Evolutionary conservation across 805 yeast genomes (phyloP), one percentile per base, ranked within the genome.

Genomic region (Myxozyma melibiosi): DNA sequence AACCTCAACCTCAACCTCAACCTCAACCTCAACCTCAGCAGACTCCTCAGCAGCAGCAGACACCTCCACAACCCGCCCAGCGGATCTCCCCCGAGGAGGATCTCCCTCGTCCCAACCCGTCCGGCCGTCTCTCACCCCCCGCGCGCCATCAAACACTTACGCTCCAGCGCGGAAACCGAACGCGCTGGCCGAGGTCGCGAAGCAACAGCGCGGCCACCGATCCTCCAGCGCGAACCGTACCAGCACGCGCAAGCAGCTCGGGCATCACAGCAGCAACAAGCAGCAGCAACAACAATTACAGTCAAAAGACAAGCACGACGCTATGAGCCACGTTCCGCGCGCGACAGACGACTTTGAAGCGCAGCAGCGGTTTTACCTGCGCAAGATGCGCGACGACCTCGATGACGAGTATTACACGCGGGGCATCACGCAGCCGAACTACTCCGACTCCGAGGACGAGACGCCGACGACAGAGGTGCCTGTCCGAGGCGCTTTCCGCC

Each of bases 371-470:
- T 80, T 83, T 0, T 87, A 87, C 65, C 70, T 88, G 55, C 80
- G 79, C 55, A 81, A 81, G 66, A 80, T 87, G 66, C 78, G 80
- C 57, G 83, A 83, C 62, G 84, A 81, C 61, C 73, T 76, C 38
- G 79, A 76, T 2, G 89, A 86, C 69, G 94, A 87, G 65, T 85
- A 85, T 68, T 84, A 85, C 67, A 84, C 88, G 11, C 83, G 83
- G 63, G 88, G 85, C 3, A 51, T 54, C 30, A 31, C 53, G 20
- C 60, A 55, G 35, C 53, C 46, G 22, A 51, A 52, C 16, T 58
- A 53, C 24, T 51, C 49, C 6, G 63, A 61, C 24, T 49, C 38
- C 16, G 64, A 60, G 20, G 64, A 60, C 18, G 64, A 53, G 16
- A 52, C 64, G 8, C 62, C 64, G 24, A 45, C 39, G 20, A 8